These are phyloP conservation scores for Craterostigma plantagineum DNA, from an alignment of 257 asterid species.

Conservation along the genomic window DNA sequence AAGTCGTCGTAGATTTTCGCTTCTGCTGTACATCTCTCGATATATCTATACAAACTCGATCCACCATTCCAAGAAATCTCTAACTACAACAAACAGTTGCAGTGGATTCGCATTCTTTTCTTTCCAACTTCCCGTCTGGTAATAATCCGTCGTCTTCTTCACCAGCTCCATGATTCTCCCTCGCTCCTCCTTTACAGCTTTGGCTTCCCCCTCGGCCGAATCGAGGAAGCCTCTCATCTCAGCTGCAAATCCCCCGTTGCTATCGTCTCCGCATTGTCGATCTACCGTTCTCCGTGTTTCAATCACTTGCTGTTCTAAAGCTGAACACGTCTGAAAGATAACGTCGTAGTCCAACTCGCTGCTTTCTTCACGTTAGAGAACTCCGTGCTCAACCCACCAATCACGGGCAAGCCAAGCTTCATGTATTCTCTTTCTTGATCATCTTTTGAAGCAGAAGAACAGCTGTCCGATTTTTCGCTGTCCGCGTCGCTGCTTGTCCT, in stretches of 20 bases:
- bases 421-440: conserved; percentile 62
- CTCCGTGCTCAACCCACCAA: conserved; percentile 69
- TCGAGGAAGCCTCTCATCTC: conserved; percentile 48
- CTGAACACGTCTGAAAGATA: conserved; percentile 23
- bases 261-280: conserved; percentile 14
- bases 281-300: conserved; percentile 19
- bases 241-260: conserved; percentile 20
- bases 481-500: conserved; percentile 22
- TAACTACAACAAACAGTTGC: conserved; percentile 45
- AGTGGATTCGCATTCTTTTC: conserved; percentile 34
- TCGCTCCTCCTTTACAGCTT: conserved; percentile 30
- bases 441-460: conserved; percentile 15
- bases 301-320: conserved; percentile 20
- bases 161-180: conserved; percentile 56
- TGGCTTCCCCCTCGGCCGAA: conserved; percentile 39
- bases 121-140: conserved; percentile 53
- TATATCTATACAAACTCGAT: conserved; percentile 64
- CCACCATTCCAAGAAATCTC: conserved; percentile 79
- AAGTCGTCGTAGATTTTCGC: conserved; percentile 34
- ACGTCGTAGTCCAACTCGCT: conserved; percentile 37
- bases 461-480: too few relatives aligned
- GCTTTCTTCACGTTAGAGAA: conserved; percentile 59
- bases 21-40: conserved; percentile 56
- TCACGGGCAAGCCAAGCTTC: conserved; percentile 68
- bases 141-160: conserved; percentile 62